Conservation (phyloP, 345 rosid genomes). For the Eucalyptus sp. region DNA sequence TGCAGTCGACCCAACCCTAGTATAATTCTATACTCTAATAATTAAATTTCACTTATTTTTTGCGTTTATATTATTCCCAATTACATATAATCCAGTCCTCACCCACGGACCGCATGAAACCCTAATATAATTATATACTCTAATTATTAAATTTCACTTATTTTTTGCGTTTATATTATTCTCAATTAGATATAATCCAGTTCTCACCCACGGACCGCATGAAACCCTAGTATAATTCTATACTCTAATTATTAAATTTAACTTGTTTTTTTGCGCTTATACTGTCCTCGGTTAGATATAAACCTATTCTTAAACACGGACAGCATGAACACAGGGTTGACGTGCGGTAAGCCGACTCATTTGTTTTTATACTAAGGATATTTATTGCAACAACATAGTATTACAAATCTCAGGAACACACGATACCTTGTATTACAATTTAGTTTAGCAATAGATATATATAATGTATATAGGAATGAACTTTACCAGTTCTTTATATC, state of each 20-base stretch:
- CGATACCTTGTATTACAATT: neutral
- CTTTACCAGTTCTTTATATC: neutral
- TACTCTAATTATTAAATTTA: neutral
- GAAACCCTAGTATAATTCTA: neutral
- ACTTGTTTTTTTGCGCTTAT: neutral
- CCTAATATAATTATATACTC: neutral
- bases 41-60: too few relatives aligned
- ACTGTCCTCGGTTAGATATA: fast-evolving
- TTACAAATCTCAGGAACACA: neutral
- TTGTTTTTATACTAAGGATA: neutral
- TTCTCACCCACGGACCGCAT: too few relatives aligned
- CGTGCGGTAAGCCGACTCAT: neutral
- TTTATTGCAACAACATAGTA: neutral
- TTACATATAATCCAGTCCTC: neutral
- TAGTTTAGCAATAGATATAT: neutral
- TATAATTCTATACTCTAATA: too few relatives aligned
- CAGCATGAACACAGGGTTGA: neutral
- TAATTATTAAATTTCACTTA: too few relatives aligned
- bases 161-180: too few relatives aligned
- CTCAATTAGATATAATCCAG: neutral
- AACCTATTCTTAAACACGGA: neutral
- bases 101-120: too few relatives aligned
- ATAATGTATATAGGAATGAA: neutral
- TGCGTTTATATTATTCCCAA: neutral
- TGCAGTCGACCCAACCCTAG: too few relatives aligned